Percentiles rank a stretch among this genome's conserved stretches.
These are phyloP conservation scores for Herpotrichia juniperi DNA, from an alignment of 2,329 filamentous ascomycete genomes.

Conservation along the genomic window DNA sequence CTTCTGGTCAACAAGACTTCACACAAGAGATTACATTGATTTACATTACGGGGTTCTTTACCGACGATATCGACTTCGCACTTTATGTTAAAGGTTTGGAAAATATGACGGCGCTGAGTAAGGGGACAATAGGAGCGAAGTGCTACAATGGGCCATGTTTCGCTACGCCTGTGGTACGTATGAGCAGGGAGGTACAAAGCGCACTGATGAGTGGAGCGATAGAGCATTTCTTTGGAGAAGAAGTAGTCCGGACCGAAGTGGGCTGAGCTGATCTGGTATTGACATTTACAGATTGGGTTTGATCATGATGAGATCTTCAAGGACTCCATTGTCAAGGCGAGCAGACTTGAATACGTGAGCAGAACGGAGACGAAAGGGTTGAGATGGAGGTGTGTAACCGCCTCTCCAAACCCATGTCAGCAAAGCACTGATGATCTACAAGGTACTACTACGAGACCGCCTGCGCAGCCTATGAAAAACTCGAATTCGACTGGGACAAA, in stretches of 20 bases:
- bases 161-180: not conserved
- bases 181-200: not conserved
- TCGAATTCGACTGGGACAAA: not conserved
- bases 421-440: constrained; percentile 16
- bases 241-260: too few relatives aligned
- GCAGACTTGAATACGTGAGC: not conserved
- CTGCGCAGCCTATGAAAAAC: not conserved
- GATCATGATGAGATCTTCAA: not conserved
- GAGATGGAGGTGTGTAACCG: constrained; percentile 28
- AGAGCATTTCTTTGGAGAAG: too few relatives aligned
- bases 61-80: constrained; percentile 17
- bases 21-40: constrained; percentile 15
- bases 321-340: not conserved
- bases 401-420: not conserved
- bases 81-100: constrained; percentile 22
- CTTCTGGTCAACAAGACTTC: not conserved
- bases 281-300: not conserved
- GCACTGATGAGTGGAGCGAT: not conserved
- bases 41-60: constrained; percentile 27
- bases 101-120: constrained; percentile 19
- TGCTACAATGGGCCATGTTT: constrained; percentile 21
- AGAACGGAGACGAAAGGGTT: constrained; percentile 13
- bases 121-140: constrained; percentile 17
- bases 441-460: constrained; percentile 20
- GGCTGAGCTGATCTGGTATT: not conserved